Evolutionary conservation across 257 asterid genomes (phyloP), one percentile per base, ranked within the genome.

Genomic region (Knoxia roxburghii): DNA sequence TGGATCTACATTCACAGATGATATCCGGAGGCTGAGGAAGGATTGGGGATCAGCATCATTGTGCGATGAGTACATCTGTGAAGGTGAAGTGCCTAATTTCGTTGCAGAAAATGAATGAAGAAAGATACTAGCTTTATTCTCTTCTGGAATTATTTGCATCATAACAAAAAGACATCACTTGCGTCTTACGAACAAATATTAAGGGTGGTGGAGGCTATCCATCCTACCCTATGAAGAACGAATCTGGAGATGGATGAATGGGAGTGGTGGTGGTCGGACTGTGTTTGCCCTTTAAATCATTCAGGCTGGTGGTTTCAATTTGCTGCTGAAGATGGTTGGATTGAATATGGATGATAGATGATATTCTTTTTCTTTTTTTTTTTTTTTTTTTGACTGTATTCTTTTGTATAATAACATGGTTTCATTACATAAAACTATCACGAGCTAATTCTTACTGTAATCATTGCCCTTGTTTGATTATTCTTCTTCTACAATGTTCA

Each of bases 1-100:
- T 13, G 96, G 99, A 35, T 94, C 99, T 71, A 94, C 99, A 21
- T 94, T 94, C 85, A 94, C 99, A 0, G 97, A 94, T 54, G 99
- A 94, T 61, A 94, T 94, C 45, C 72, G 89, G 72, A 84, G 99
- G 65, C 88, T 94, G n/a, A 82, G 99, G 48, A 88, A 81, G 76
- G 99, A 67, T 69, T 94, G 99, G 99, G 95, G 89, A 56, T 80
- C 99, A 23, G 86, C 95, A 58, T 94, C 99, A 7, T 46, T 74
- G 11, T 94, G 99, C 39, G 99, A 94, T 55, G 89, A 85, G 77
- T 89, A 94, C 83, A 79, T 94, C 76, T 94, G 99, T 72, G 84
- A 76, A 72, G 96, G 85, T 15, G 93, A 88, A 79, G 61, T 81
- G 55, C 96, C 99, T 18, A 87, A 83, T 81, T 90, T 82, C 74